These are phyloP conservation scores for Chlamydomonas incerta DNA, from an alignment of 139 green algal genomes.

Conservation along the genomic window DNA sequence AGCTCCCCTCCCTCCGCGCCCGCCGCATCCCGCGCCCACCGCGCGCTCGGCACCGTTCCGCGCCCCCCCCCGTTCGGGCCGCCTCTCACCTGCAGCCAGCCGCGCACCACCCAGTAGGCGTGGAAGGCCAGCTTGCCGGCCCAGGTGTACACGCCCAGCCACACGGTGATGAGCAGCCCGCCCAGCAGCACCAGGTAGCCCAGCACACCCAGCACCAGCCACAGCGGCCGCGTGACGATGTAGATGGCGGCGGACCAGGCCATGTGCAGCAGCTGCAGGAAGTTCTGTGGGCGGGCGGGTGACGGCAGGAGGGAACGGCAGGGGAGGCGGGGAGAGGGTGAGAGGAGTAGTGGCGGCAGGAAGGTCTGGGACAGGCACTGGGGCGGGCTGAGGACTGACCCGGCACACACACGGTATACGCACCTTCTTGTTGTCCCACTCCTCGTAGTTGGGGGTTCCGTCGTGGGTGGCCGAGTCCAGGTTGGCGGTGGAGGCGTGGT, in stretches of 20 bases:
- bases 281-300: background rate
- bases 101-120: conserved; percentile 15
- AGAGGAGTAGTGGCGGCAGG: too few species aligned
- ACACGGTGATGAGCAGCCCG: background rate
- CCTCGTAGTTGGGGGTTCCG: background rate
- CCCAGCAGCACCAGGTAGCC: conserved; percentile 6
- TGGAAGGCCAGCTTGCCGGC: background rate
- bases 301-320: background rate
- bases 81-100: conserved; percentile 1
- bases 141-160: conserved; percentile 13
- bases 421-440: background rate
- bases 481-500: too few species aligned
- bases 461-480: too few species aligned
- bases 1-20: too few species aligned
- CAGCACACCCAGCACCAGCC: background rate
- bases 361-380: too few species aligned
- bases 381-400: too few species aligned
- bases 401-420: too few species aligned
- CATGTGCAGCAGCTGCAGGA: background rate
- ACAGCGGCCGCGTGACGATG: background rate
- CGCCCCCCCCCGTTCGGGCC: background rate
- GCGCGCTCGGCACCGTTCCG: too few species aligned
- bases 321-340: background rate
- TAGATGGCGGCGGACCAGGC: background rate
- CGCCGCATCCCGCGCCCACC: too few species aligned